phyloP scores from a whole-genome alignment of 176 grass and related monocot species.

The Hordeum vulgare region DNA sequence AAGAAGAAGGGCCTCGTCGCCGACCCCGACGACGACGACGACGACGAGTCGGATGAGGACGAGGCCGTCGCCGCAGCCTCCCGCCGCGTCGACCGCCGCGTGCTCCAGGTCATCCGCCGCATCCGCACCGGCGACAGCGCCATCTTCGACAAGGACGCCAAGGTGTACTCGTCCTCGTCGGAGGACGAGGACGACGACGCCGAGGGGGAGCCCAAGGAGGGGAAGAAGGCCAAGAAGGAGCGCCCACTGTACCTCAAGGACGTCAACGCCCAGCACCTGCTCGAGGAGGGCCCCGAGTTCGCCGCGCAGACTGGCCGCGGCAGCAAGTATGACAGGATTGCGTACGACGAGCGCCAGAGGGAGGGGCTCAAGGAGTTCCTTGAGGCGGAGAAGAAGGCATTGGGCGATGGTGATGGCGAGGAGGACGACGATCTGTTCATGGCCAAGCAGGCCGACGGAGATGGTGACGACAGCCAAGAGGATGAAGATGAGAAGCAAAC shows the following conservation, averaged over 20 bases:
- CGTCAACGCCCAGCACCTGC: conserved; percentile 62
- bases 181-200: conserved; percentile 30
- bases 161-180: conserved; percentile 46
- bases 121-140: conserved; percentile 57
- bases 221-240: conserved; percentile 61
- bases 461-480: conserved; percentile 18
- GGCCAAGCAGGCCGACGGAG: conserved; percentile 35
- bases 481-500: conserved; percentile 45
- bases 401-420: conserved; percentile 19
- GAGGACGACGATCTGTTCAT: conserved; percentile 44
- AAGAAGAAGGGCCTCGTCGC: conserved; percentile 44
- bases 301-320: conserved; percentile 29
- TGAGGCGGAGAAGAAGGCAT: conserved; percentile 56
- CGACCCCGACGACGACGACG: neutral
- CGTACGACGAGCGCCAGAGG: conserved; percentile 73
- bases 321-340: conserved; percentile 49
- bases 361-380: conserved; percentile 65
- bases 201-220: conserved; percentile 15
- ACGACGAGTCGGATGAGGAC: conserved; percentile 5
- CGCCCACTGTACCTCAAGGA: conserved; percentile 86
- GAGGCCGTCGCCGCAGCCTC: conserved; percentile 18
- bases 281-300: conserved; percentile 80
- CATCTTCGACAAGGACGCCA: conserved; percentile 45
- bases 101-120: conserved; percentile 65
- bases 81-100: conserved; percentile 35